A percentile compares a stretch with the other conserved stretches of the same genome.
Evolutionary conservation across 163 green algal genomes (phyloP).

Genomic region (Prototheca stagnorum): DNA sequence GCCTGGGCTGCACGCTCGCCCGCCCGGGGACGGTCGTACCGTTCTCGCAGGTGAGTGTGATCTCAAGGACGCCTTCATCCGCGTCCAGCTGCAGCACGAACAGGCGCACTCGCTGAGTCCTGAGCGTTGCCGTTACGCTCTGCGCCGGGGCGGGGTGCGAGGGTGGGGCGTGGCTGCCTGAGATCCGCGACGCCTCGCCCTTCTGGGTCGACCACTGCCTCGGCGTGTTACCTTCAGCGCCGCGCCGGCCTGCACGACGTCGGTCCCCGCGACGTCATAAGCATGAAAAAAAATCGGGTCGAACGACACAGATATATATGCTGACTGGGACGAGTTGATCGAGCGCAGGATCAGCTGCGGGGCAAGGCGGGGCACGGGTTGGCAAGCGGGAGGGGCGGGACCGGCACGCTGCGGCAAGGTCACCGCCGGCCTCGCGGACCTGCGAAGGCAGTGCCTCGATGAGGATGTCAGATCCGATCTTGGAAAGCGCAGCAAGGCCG

Average conservation of each 20-base stretch:
- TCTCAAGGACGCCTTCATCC: background rate
- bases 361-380: too few species aligned
- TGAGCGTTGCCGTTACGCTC: too few species aligned
- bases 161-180: too few species aligned
- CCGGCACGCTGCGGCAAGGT: too few species aligned
- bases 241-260: conserved; percentile 40
- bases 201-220: too few species aligned
- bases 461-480: conserved; percentile 41
- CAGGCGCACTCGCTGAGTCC: background rate
- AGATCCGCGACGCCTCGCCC: too few species aligned
- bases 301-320: conserved; percentile 44
- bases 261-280: conserved; percentile 35
- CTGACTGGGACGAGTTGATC: conserved; percentile 51
- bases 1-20: too few species aligned
- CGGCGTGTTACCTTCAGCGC: conserved; percentile 60
- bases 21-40: too few species aligned
- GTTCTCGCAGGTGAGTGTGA: conserved; percentile 43
- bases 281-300: conserved; percentile 46
- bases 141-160: too few species aligned
- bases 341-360: conserved; percentile 43
- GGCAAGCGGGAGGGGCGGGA: too few species aligned
- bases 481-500: conserved; percentile 27
- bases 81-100: background rate
- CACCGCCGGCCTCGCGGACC: too few species aligned
- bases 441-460: conserved; percentile 33